Conservation (phyloP, 2,329 filamentous ascomycete genomes). For the Ceratocystis eucalypticola region DNA sequence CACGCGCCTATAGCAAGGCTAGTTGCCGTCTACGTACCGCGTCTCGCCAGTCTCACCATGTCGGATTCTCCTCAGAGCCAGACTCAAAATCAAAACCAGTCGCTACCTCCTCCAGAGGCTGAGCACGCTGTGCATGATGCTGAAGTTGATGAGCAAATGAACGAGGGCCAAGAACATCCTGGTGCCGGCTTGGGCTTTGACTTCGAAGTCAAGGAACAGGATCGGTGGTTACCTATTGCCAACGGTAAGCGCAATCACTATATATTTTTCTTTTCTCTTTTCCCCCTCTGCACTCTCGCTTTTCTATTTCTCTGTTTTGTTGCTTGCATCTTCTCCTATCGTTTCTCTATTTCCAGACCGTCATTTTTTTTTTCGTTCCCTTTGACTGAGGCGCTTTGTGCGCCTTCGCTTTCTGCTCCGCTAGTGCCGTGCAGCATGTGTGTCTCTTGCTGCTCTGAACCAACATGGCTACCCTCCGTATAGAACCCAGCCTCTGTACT, state of each 20-base stretch:
- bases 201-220: constrained; percentile 99
- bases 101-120: constrained; percentile 59
- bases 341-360: constrained; percentile 22
- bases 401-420: background rate
- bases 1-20: background rate
- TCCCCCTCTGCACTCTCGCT: too few species aligned
- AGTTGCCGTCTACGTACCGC: background rate
- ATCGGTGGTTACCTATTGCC: constrained; percentile 98
- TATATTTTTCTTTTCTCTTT: too few species aligned
- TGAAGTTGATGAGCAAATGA: constrained; percentile 91
- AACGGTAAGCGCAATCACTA: constrained; percentile 67
- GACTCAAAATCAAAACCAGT: constrained; percentile 47
- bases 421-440: background rate
- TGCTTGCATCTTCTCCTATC: constrained; percentile 16
- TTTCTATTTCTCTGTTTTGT: constrained; percentile 22
- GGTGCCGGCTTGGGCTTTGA: constrained; percentile 65
- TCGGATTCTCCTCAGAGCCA: constrained; percentile 57
- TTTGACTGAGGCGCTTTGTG: background rate
- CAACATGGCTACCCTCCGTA: background rate
- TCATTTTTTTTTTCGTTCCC: background rate
- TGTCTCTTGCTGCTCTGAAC: background rate
- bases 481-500: background rate
- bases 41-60: constrained; percentile 37
- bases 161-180: constrained; percentile 70
- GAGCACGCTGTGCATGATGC: constrained; percentile 72